Evolutionary conservation across 139 green algal genomes (phyloP), one percentile per base, ranked within the genome.

Genomic region (Auxenochlorella pyrenoidosa): DNA sequence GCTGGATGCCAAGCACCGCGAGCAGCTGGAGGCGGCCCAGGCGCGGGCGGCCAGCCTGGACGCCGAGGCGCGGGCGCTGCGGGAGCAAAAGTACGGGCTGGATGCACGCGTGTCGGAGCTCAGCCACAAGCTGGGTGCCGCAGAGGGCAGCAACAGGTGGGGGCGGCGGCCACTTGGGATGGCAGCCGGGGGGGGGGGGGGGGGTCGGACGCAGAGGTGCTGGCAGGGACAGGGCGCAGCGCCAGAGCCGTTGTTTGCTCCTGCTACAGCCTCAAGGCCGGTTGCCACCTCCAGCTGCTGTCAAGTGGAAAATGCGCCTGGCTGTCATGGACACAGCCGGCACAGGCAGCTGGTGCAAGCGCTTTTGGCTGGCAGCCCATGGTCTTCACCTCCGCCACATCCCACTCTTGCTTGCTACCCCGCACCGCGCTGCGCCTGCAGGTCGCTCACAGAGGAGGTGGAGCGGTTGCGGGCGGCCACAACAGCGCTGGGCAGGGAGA

Each of bases 1-100:
- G 41, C 38, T 90, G 44, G 87, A 91, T 44, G 19, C 36, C 16
- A 77, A 85, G 73, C 75, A 79, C 43, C 66, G 86, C 15, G 71
- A 80, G 44, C 75, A 92, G 68, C 41, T 94, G 54, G 85, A 92
- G 34, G 60, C 59, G 3, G 51, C 84, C 6, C 36, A 79, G 60
- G n/a, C 36, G 22, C 81, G 84, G 34, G 47, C 22, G 26, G 84
- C 82, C 26, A 90, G 94, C 75, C 86, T 96, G 58, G 94, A 96
- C 60, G 38, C 75, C 18, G 94, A 97, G 24, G 92, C 92, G 63
- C 79, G 93, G 3, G 91, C 93, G 87, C 90, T 98, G 83, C 70
- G 91, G 70, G 92, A 96, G n/a, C 78, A 89, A 47, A 97, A 98
- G 85, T 98, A 94, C 83, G 90, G 91, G 44, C 91, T 98, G 34